phyloP scores from a whole-genome alignment of 2,329 filamentous ascomycete species.

The Talaromyces sp. region DNA sequence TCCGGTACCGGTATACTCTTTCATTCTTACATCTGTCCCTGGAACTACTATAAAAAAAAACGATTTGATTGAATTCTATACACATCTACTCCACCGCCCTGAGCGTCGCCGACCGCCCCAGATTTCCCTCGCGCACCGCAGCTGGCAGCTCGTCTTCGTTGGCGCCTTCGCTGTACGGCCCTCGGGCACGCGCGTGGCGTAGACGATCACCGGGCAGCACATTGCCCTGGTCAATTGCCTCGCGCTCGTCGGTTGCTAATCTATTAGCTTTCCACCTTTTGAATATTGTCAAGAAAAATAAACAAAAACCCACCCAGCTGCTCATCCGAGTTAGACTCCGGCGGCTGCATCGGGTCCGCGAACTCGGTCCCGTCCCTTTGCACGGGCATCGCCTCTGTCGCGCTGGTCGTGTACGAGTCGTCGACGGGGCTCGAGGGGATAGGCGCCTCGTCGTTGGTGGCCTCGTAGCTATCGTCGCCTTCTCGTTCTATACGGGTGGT shows the following conservation, averaged over 20 bases:
- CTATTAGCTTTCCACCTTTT: too few relatives aligned
- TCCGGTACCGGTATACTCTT: too few relatives aligned
- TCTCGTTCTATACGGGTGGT: constrained; percentile 20
- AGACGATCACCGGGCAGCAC: constrained; percentile 14
- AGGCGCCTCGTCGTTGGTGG: constrained; percentile 23
- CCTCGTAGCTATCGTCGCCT: constrained; percentile 26
- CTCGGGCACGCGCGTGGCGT: constrained; percentile 16
- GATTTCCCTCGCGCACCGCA: constrained; percentile 3
- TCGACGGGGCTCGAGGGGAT: constrained; percentile 18
- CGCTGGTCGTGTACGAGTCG: constrained; percentile 19
- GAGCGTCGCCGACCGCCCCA: constrained; percentile 6
- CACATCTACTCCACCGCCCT: constrained; percentile 8
- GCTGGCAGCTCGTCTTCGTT: constrained; percentile 15
- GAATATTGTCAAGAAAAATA: too few relatives aligned
- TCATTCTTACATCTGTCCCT: too few relatives aligned
- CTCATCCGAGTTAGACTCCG: constrained; percentile 22
- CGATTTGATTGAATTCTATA: neutral
- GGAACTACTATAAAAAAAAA: too few relatives aligned
- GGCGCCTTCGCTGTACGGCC: constrained; percentile 14
- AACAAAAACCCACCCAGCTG: constrained; percentile 22
- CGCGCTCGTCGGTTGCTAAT: neutral
- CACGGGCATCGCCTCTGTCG: constrained; percentile 18
- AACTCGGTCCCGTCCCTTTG: constrained; percentile 19
- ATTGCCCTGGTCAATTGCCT: constrained; percentile 7
- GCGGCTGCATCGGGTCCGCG: constrained; percentile 27